Conservation (phyloP, 371 early-diverging fungal species). For the Umbelopsis sp. region DNA sequence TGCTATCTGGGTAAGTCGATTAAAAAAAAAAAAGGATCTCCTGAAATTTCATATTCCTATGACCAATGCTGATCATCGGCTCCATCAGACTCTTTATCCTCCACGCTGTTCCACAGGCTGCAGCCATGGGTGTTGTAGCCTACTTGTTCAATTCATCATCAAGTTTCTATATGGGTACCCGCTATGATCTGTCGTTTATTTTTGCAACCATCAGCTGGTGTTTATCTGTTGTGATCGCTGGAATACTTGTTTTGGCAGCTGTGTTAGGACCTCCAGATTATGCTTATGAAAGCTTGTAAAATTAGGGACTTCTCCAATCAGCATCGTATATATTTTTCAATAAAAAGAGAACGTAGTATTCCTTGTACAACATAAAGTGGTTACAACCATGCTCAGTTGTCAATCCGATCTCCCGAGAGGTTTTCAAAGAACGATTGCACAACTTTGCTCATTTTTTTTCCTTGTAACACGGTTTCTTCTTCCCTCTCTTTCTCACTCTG, state of each 20-base stretch:
- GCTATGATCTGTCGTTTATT: slow-evolving; percentile 51
- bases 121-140: slow-evolving; percentile 49
- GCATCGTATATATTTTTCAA: not conserved
- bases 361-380: slow-evolving; percentile 16
- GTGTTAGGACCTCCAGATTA: slow-evolving; percentile 50
- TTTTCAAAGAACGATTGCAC: slow-evolving; percentile 10
- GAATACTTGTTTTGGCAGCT: slow-evolving; percentile 38
- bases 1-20: slow-evolving; percentile 42
- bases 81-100: slow-evolving; percentile 6
- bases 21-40: not conserved
- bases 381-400: not conserved
- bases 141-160: slow-evolving; percentile 49
- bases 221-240: slow-evolving; percentile 36
- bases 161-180: slow-evolving; percentile 50
- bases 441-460: not conserved
- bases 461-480: not conserved
- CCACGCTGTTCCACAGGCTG: slow-evolving; percentile 39
- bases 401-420: slow-evolving; percentile 8
- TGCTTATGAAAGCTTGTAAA: slow-evolving; percentile 35
- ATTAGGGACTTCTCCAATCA: not conserved
- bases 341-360: slow-evolving; percentile 1
- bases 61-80: slow-evolving; percentile 26
- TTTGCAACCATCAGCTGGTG: slow-evolving; percentile 51
- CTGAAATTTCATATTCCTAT: slow-evolving; percentile 24
- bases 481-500: not conserved